Evolutionary conservation across 371 early-diverging fungal genomes (phyloP).

Genomic region (Fennellomyces sp.): DNA sequence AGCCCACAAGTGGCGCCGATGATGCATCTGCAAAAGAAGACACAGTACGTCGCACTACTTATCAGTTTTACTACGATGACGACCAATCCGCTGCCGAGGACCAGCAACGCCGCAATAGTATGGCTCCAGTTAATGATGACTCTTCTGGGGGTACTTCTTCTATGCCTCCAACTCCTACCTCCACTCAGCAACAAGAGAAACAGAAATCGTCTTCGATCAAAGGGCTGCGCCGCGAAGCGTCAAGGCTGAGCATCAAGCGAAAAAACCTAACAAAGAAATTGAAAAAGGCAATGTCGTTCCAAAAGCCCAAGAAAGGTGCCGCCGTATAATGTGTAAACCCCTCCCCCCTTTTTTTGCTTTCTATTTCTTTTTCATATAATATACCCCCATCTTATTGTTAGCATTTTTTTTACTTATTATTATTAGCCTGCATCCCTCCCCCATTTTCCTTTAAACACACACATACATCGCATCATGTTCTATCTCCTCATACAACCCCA

Average conservation of each 20-base stretch:
- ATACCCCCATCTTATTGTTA: not conserved
- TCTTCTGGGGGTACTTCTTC: slow-evolving; percentile 10
- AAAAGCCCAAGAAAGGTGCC: slow-evolving; percentile 2
- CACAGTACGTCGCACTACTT: not conserved
- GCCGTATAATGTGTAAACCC: not conserved
- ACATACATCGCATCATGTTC: not conserved
- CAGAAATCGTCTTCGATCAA: not conserved
- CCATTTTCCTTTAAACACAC: not conserved
- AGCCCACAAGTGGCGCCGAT: not conserved
- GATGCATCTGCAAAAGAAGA: not conserved
- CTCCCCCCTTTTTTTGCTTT: not conserved
- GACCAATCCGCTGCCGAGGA: not conserved
- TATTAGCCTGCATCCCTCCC: not conserved
- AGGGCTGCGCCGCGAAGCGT: slow-evolving; percentile 14
- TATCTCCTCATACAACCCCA: not conserved
- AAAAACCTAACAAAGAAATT: slow-evolving; percentile 15
- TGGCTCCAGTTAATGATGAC: not conserved
- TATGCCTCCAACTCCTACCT: slow-evolving; percentile 17
- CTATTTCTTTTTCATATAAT: not conserved
- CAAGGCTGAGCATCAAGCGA: slow-evolving; percentile 16
- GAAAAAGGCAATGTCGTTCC: slow-evolving; percentile 22
- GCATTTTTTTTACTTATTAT: not conserved
- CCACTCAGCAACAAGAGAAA: not conserved
- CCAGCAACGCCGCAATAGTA: not conserved
- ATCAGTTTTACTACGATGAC: slow-evolving; percentile 13